These are phyloP conservation scores for Paspalum vaginatum DNA, from an alignment of 176 grass and related monocot species.

Conservation along the genomic window DNA sequence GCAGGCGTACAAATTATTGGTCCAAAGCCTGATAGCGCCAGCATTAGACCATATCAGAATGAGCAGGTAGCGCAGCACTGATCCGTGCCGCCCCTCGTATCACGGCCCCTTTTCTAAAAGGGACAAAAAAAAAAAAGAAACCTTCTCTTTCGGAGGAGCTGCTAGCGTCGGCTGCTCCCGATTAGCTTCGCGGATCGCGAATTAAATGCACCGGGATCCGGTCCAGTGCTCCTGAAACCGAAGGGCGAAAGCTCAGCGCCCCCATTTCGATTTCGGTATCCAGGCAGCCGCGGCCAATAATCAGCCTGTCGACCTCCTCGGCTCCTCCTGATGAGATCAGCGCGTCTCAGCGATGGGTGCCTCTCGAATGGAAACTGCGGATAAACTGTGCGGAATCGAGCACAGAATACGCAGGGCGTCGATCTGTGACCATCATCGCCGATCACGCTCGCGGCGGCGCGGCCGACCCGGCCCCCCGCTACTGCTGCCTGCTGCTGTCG, in stretches of 20 bases:
- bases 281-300: neutral
- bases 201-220: constrained; percentile 12
- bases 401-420: too few relatives aligned
- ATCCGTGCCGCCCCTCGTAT: neutral
- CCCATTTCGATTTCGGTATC: too few relatives aligned
- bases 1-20: constrained; percentile 37
- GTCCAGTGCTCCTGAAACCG: neutral
- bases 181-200: neutral
- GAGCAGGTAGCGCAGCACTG: neutral
- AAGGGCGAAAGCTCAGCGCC: neutral
- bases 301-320: neutral
- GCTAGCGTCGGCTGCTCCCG: neutral
- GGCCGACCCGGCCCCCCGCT: too few relatives aligned
- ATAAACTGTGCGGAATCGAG: too few relatives aligned
- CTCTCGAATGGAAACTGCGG: too few relatives aligned
- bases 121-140: neutral
- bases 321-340: too few relatives aligned
- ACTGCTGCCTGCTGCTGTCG: too few relatives aligned
- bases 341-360: too few relatives aligned
- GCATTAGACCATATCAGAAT: neutral
- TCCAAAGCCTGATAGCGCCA: neutral
- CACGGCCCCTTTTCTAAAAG: neutral
- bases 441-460: too few relatives aligned
- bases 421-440: too few relatives aligned
- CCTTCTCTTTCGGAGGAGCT: neutral